Evolutionary conservation across 805 yeast species (phyloP), one percentile per base, ranked within the genome.

Genomic region (Lipomyces starkeyi): DNA sequence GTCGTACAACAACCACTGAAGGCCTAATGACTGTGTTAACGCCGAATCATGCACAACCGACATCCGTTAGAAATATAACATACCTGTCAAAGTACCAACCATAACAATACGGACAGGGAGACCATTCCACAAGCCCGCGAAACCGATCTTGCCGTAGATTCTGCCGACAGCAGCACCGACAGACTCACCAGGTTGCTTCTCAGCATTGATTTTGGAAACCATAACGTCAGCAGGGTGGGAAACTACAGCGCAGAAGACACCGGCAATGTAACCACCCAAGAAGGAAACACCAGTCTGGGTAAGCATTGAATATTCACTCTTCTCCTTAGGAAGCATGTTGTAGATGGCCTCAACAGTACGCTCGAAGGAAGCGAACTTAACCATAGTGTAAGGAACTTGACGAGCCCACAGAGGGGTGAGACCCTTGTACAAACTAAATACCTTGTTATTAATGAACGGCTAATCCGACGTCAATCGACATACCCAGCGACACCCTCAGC

Each of bases 191-290:
- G 88, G 84, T 77, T 79, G 80, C 75, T 86, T 87, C 74, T 87
- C 93, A 68, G 89, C 84, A 78, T 91, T 93, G 76, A 95, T 87
- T 84, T 93, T 91, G 60, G 97, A 91, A 32, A 94, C 98, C 97
- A 95, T 89, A 43, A 94, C 98, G 80, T 94, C 99, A n/a, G 98
- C 98, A 25, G 99, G 99, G 79, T 95, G 98, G 34, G 98, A 93
- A 20, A 93, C 95, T 62, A 90, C 82, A 7, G 99, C 98, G 83
- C 98, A 94, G 82, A 93, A 87, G 65, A 95, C 88, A 88, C 98
- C 99, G 11, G 98, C 99, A 77, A 94, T 86, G 82, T 94, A 94
- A 78, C 99, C 98, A 79, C 97, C 97, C 59, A 88, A 83, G 82
- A 94, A 95, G 29, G 97, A 91, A 54, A 95, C 97, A 62, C 97